Conservation (phyloP, 805 yeast species). For the Grigorovia jiainica region DNA sequence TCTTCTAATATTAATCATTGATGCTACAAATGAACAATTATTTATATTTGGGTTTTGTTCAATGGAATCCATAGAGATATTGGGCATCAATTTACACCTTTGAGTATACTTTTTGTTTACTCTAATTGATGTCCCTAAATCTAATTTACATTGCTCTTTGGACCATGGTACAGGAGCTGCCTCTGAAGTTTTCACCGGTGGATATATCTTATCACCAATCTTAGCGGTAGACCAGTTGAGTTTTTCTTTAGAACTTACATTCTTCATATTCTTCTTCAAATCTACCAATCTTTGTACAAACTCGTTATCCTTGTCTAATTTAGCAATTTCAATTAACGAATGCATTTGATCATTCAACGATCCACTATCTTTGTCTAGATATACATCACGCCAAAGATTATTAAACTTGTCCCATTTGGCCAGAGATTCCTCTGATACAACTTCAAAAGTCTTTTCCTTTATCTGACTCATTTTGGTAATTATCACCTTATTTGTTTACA, state of each 20-base stretch:
- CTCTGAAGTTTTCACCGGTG: conserved; percentile 16
- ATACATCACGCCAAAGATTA: conserved; percentile 4
- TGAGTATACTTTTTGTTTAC: conserved; percentile 7
- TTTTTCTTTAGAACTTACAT: conserved; percentile 6
- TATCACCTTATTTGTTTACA: no score
- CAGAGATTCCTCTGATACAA: no score
- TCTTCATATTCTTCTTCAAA: conserved; percentile 9
- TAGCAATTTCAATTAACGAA: conserved; percentile 1
- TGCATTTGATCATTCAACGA: background rate
- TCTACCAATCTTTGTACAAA: conserved; percentile 9
- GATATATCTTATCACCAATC: conserved; percentile 13
- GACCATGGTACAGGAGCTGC: conserved; percentile 19
- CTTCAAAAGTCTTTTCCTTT: no score
- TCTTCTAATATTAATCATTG: conserved; percentile 43
- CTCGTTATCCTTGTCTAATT: conserved; percentile 8
- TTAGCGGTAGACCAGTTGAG: conserved; percentile 21
- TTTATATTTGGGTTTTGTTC: conserved; percentile 25
- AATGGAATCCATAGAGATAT: conserved; percentile 8
- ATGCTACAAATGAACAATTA: conserved; percentile 71
- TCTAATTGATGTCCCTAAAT: conserved; percentile 1
- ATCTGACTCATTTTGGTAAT: no score
- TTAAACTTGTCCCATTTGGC: conserved; percentile 7
- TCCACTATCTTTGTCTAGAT: background rate
- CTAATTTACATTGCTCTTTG: background rate
- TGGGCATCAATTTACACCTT: conserved; percentile 1